Evolutionary conservation across 129 eudicot species (phyloP).

Genomic region (Logfia minima): DNA sequence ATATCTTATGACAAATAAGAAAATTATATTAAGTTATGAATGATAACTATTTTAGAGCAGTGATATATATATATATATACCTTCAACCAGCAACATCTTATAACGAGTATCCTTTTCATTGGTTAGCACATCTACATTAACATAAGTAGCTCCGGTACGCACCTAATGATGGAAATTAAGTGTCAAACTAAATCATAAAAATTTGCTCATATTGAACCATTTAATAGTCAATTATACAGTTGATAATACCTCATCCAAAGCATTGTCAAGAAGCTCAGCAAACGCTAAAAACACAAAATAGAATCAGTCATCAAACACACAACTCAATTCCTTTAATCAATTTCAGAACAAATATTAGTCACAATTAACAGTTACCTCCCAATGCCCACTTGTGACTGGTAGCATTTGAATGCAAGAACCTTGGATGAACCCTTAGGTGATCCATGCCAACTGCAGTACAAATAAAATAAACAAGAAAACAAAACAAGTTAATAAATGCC

Average conservation of each 20-base stretch:
- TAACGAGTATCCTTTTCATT: slow-evolving; percentile 39
- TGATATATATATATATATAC: slow-evolving; percentile 17
- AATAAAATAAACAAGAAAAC: background rate
- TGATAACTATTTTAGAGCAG: background rate
- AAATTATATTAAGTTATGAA: background rate
- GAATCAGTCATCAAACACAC: slow-evolving; percentile 15
- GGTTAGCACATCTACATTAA: slow-evolving; percentile 51
- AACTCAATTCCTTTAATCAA: background rate
- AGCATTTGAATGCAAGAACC: slow-evolving; percentile 77
- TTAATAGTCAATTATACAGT: background rate
- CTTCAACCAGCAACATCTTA: slow-evolving; percentile 67
- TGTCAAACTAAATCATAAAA: background rate
- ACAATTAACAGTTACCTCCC: slow-evolving; percentile 43
- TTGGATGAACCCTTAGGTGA: slow-evolving; percentile 72
- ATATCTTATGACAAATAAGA: background rate
- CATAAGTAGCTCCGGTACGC: slow-evolving; percentile 72
- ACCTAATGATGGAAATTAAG: slow-evolving; percentile 33
- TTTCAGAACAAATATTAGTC: background rate
- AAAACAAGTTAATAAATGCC: background rate
- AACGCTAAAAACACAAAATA: slow-evolving; percentile 45
- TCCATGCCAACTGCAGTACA: slow-evolving; percentile 59
- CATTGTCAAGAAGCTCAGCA: slow-evolving; percentile 81
- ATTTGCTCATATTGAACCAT: background rate
- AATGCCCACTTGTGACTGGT: slow-evolving; percentile 88
- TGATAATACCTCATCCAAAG: slow-evolving; percentile 58